Evolutionary conservation across 306 rosid species (phyloP), one percentile per base, ranked within the genome.

Genomic region (Canavalia gladiata): DNA sequence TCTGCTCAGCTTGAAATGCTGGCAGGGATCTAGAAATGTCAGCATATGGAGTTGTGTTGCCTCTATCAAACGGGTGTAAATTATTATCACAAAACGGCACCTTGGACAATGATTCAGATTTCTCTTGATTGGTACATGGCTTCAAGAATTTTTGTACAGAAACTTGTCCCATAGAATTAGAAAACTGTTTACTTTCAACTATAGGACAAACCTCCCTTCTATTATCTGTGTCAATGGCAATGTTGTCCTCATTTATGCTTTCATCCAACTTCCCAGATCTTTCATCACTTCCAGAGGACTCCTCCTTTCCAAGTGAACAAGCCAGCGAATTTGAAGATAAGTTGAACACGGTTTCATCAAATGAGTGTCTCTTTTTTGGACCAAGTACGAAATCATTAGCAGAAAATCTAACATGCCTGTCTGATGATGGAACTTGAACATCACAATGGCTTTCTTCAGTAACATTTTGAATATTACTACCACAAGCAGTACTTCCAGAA

Each of bases 321-420:
- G 77, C 68, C 13, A 68, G 65, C 9, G 67, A 37, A 50, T 88
- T 88, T 31, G 88, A 86, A 71, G 87, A 70, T 79, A 74, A 80
- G 49, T 76, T 78, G 41, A 80, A 72, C 66, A 9, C 76, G 45
- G 75, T 69, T 56, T 81, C 78, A 50, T 86, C 87, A 55, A 45
- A 83, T 65, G 87, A 89, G 18, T 54, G 63, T 72, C 67, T 83
- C 51, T 63, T 79, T 57, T 63, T 25, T 41, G 89, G 84, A 74
- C 90, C 82, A 80, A 90, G 83, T 77, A 85, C 81, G 75, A 72
- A 90, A 42, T 90, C 89, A 76, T 80, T 72, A 34, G 58, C 91
- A 8, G 85, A 90, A 80, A 90, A 88, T 59, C 81, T 86, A 57
- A 90, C 97, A 76, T 81, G 90, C 81, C 77, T 85, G 29, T 86